Evolutionary conservation across 352 stramenopile species (phyloP).

Genomic region (Globisporangium nagaii): DNA sequence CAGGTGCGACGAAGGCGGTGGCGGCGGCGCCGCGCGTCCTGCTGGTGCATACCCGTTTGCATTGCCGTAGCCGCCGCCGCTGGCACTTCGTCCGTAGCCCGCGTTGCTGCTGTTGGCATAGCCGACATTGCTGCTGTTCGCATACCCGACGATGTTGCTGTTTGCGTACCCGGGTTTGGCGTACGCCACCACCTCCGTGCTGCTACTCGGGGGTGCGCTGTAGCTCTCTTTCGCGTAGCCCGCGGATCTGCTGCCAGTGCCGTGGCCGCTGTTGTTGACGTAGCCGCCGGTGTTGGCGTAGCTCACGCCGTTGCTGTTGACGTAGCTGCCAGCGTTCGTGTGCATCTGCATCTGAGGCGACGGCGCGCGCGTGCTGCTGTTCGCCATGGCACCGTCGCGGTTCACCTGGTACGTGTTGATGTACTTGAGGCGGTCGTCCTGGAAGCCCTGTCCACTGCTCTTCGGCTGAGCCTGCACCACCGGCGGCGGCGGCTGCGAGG

Average conservation of each 20-base stretch:
- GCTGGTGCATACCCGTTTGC: background rate
- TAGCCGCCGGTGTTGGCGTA: background rate
- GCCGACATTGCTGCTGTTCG: background rate
- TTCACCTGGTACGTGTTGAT: constrained; percentile 49
- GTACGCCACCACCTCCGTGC: too few species aligned
- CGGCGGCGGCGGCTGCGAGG: constrained; percentile 17
- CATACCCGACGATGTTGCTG: background rate
- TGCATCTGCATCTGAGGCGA: too few species aligned
- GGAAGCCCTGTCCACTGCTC: constrained; percentile 26
- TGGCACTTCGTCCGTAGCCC: too few species aligned
- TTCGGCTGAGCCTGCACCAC: constrained; percentile 1
- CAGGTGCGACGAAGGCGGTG: constrained; percentile 11
- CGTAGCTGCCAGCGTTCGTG: background rate
- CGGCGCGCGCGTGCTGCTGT: too few species aligned
- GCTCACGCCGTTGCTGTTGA: background rate
- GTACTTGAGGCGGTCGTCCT: constrained; percentile 61
- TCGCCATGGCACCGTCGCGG: constrained; percentile 7
- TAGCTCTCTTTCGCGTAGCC: background rate
- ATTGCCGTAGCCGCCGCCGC: too few species aligned
- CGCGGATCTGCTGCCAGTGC: background rate
- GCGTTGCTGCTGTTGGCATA: background rate
- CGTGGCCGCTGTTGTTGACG: background rate
- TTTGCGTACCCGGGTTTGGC: background rate
- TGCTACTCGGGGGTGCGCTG: too few species aligned
- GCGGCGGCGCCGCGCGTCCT: background rate